Base-by-base conservation (phyloP, 2,329 filamentous ascomycete species). In the Botryotinia convoluta region DNA sequence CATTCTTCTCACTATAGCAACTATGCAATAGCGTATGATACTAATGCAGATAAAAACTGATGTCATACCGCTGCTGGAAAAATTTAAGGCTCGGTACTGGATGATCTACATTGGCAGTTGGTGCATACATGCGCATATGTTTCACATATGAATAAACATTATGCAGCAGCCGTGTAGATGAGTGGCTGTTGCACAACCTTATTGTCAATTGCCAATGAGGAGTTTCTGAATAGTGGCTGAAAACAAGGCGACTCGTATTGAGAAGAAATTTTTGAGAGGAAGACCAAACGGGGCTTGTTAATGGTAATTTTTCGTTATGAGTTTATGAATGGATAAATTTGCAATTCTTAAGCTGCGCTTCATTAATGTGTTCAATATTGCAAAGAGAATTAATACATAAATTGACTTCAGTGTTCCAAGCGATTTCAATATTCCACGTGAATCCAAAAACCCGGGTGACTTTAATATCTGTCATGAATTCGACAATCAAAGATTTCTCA, bases 51-150 rank as follows among this genome's bases (percentile, higher is more conserved):
- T 22, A 60, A 63, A 64, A 32, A 45, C 18, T 42, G 48, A 45
- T 48, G 42, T 39, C 18, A 39, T n/a, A 39, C 22, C 64, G 37
- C 26, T 4, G 44, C 44, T 3, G 29, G n/a, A 39, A 32, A 35
- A 51, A 54, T 3, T 3, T n/a, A n/a, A 67, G n/a, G 22, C 45
- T 45, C 63, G 44, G 63, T 20, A n/a, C 63, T 22, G 44, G 63
- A 54, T 67, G 64, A 67, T 67, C 63, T 65, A 51, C 32, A n/a
- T 37, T 67, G 32, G 12, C 14, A 67, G 63, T 32, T 51, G 32
- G 63, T 51, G 32, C 8, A 37, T 67, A 51, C 22, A 67, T 67
- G 35, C 32, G 44, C 44, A 67, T 67, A 39, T 20, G 45, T 67
- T 51, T 39, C 45, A 67, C 64, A 51, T 37, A 26, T 12, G 29